Base-by-base conservation (phyloP, 2,329 filamentous ascomycete species). In the Colletotrichum kahawae region DNA sequence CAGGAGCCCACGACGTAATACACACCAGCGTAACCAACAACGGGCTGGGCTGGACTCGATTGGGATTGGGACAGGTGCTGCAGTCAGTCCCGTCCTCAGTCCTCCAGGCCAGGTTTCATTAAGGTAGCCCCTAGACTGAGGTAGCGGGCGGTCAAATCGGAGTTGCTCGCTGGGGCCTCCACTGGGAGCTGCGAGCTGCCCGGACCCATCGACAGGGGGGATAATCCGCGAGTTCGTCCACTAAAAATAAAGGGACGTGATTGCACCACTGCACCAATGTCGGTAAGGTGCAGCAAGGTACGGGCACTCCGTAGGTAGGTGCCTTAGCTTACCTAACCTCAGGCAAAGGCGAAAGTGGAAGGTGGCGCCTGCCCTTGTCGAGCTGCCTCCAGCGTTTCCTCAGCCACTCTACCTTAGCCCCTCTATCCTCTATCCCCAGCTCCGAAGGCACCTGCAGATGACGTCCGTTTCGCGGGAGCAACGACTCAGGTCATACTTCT, bases 41-140 rank as follows among this genome's bases (percentile, higher is more conserved):
- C 62, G 34, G 62, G 56, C 68, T 60, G 18, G 62, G 62, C 62
- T 62, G 67, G 34, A 71, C 67, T 74, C 60, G 71, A 74, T 74
- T 74, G 71, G 71, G 60, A 74, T 71, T 54, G 38, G 67, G 43
- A 51, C 43, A 71, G 67, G 67, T 71, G 70, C 34, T 43, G 71
- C 62, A 62, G 60, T 36, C 63, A 34, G 69, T 57, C 59, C 63
- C 33, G 56, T 38, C 68, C 27, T 36, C 72, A 64, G 70, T 63
- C 62, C 70, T 72, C 72, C 69, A 75, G 73, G 73, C 73, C 73
- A 75, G 73, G 69, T 75, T 75, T 75, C 70, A 73, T 75, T 73
- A 73, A 73, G 63, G 63, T 75, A 34, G 43, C 70, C 68, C 59
- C 62, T 72, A 66, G 59, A 12, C 67, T 69, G 29, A 33, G 63